Base-by-base conservation (phyloP, 148 eudicot species). In the Rhododendron mucronatum region DNA sequence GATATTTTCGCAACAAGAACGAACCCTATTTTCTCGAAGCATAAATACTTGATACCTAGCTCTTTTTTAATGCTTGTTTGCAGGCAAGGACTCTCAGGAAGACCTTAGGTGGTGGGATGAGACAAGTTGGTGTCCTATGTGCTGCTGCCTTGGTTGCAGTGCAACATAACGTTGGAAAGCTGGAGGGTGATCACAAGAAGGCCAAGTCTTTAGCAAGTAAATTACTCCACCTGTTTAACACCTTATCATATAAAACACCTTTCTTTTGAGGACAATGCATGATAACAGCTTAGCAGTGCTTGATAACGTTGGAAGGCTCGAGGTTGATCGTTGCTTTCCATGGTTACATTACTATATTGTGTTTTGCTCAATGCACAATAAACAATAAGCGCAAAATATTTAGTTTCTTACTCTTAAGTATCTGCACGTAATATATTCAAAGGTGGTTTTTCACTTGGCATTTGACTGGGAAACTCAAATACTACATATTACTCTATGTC, bases 51-150 rank as follows among this genome's bases (percentile, higher is more conserved):
- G 48, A n/a, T 21, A 9, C 76, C 48, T 50, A 30, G 35, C 30
- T 39, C 61, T n/a, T 13, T 30, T 71, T 71, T 10, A 12, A 4
- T 39, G 16, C 76, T 51, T 9, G 73, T 86, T 74, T 85, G 84
- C 55, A 97, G 99, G 99, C 98, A 16, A 93, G 82, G 88, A 90
- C 45, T 82, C 87, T 97, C 53, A 89, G 99, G 94, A 95, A 94
- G 88, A 91, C 96, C 23, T 93, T 97, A 84, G 99, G 99, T 63
- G 99, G 99, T 85, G 99, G 95, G 61, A 97, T 97, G 99, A 97
- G 99, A 89, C 98, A 97, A 89, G 87, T 94, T 63, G 98, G 99
- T 75, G 86, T 94, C 77, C 76, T 97, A 39, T 97, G 98, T 63
- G 99, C 99, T 88, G 96, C 99, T 86, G 99, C 95, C 41, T 86